A percentile compares a stretch with the other conserved stretches of the same genome.
Conservation (phyloP, 805 yeast species). For the Zygosaccharomyces bisporus region DNA sequence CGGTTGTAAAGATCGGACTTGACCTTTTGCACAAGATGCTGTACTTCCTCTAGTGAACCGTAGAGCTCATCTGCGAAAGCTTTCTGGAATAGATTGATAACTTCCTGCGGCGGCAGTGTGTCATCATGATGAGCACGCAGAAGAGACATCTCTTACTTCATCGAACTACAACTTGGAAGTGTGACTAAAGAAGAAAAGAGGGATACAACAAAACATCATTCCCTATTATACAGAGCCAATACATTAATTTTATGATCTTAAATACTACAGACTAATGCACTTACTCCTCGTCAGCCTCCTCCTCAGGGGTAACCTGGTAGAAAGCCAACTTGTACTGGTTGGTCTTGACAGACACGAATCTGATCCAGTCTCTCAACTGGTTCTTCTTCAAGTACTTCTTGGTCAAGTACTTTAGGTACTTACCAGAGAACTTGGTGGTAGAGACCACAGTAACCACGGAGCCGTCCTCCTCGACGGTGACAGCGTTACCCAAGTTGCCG, state of each 20-base stretch:
- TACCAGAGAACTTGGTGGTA: conserved; percentile 96
- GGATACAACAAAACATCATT: conserved; percentile 4
- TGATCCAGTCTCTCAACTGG: conserved; percentile 99
- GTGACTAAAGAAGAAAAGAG: not conserved
- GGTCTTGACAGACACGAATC: conserved; percentile 94
- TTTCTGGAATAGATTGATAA: conserved; percentile 31
- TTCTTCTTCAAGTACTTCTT: conserved; percentile 99
- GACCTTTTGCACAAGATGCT: conserved; percentile 55
- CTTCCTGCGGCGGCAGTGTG: conserved; percentile 32
- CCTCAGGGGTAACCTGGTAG: conserved; percentile 98
- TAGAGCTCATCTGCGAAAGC: conserved; percentile 30
- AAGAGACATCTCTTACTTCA: conserved; percentile 3
- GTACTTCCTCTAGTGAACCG: conserved; percentile 18
- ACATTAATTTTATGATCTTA: conserved; percentile 3
- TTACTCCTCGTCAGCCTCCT: conserved; percentile 91
- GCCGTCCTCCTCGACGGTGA: conserved; percentile 86
- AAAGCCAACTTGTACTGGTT: conserved; percentile 96
- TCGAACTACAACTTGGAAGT: too few species aligned
- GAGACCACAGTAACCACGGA: conserved; percentile 85
- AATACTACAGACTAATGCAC: conserved; percentile 25
- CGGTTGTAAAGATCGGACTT: conserved; percentile 67
- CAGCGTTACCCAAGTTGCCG: conserved; percentile 95
- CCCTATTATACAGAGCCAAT: conserved; percentile 8
- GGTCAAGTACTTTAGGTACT: conserved; percentile 98
- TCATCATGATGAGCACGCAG: conserved; percentile 25